Conservation (phyloP, 805 yeast genomes). For the Candida anglica region DNA sequence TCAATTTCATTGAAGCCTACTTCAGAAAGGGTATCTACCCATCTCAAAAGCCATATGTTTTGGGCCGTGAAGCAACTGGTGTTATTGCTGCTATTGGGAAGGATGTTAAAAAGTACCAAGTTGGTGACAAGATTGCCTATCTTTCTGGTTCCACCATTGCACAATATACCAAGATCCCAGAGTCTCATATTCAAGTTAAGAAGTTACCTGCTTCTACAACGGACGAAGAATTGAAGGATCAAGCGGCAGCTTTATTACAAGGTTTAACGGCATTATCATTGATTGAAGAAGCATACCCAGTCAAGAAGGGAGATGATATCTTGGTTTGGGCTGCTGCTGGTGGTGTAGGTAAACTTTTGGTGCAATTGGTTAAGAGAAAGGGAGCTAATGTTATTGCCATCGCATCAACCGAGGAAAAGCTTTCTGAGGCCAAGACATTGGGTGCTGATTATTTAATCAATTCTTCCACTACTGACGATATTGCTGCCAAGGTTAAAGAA, state of each 20-base stretch:
- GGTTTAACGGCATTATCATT: conserved; percentile 80
- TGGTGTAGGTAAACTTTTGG: conserved; percentile 76
- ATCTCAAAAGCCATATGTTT: conserved; percentile 49
- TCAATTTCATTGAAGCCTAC: conserved; percentile 80
- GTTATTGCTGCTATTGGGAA: conserved; percentile 61
- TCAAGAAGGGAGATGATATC: conserved; percentile 65
- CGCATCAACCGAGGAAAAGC: conserved; percentile 75
- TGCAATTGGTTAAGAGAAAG: conserved; percentile 54
- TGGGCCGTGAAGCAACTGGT: conserved; percentile 78
- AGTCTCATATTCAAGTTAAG: conserved; percentile 27
- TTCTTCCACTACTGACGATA: conserved; percentile 49
- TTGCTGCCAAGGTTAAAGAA: conserved; percentile 51
- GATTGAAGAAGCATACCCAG: conserved; percentile 59
- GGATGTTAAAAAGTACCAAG: conserved; percentile 47
- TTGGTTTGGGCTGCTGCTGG: conserved; percentile 95
- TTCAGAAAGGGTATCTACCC: conserved; percentile 80
- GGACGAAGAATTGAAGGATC: conserved; percentile 48
- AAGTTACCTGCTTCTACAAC: conserved; percentile 47
- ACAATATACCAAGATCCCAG: conserved; percentile 57
- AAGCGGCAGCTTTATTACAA: conserved; percentile 63
- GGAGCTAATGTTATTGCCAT: conserved; percentile 86
- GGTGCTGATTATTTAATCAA: conserved; percentile 80
- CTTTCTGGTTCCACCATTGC: conserved; percentile 55
- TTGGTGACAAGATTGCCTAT: conserved; percentile 73
- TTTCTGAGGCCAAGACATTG: conserved; percentile 54